phyloP scores from a whole-genome alignment of 2,329 filamentous ascomycete species.

The Aspergillus vadensis region DNA sequence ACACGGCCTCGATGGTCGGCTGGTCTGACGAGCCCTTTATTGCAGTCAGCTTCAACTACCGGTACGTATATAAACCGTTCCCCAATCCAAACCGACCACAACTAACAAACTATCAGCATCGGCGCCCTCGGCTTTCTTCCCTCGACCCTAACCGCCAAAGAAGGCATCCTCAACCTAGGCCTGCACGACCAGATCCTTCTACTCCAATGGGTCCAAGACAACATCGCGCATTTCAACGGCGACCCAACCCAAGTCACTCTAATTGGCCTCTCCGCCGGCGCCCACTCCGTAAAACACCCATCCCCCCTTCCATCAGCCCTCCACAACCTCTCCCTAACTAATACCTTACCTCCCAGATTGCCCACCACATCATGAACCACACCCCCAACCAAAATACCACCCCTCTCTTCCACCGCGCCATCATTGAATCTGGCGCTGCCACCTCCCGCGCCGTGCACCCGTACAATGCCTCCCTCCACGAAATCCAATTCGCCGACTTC shows the following conservation, averaged over 20 bases:
- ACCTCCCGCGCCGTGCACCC: constrained; percentile 51
- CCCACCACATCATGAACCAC: constrained; percentile 65
- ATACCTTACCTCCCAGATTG: constrained; percentile 52
- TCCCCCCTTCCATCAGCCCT: no score
- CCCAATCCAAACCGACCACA: no score
- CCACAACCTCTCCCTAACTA: constrained; percentile 5
- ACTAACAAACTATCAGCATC: constrained; percentile 27
- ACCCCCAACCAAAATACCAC: constrained; percentile 21
- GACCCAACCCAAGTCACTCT: constrained; percentile 11
- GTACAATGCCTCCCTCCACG: constrained; percentile 45
- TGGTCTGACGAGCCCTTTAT: constrained; percentile 52
- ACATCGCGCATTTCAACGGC: constrained; percentile 10
- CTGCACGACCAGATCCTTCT: constrained; percentile 37
- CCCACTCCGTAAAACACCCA: constrained; percentile 8
- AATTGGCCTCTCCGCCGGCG: constrained; percentile 15
- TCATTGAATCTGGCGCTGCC: constrained; percentile 51
- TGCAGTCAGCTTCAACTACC: constrained; percentile 49
- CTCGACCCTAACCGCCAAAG: constrained; percentile 1
- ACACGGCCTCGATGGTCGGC: constrained; percentile 63
- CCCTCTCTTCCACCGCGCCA: constrained; percentile 49
- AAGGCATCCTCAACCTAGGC: constrained; percentile 13
- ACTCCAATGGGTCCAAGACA: constrained; percentile 27
- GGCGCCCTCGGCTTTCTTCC: constrained; percentile 62
- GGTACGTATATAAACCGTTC: constrained; percentile 17
- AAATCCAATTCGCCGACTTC: constrained; percentile 50